Evolutionary conservation across 2,329 filamentous ascomycete species (phyloP).

Genomic region (Pseudonectria foliicola): DNA sequence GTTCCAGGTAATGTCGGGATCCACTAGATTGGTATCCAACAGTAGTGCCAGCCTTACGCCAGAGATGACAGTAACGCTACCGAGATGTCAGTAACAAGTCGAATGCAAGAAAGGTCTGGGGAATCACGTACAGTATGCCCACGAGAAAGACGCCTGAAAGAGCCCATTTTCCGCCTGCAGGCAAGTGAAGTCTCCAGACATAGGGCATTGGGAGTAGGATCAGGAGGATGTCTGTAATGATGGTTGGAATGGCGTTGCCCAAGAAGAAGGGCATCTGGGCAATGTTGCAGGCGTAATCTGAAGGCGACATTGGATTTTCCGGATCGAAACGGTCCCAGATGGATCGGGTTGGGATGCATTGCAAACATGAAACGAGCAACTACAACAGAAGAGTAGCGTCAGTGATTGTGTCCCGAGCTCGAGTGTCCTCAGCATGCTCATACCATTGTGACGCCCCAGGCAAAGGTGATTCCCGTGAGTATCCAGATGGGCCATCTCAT

Average conservation of each 20-base stretch:
- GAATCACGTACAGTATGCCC: too few species aligned
- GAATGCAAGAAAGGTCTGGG: too few species aligned
- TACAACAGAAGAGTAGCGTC: too few species aligned
- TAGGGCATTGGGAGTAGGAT: constrained; percentile 24
- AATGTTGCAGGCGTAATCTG: constrained; percentile 11
- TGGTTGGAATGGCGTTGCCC: constrained; percentile 21
- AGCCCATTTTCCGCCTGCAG: constrained; percentile 15
- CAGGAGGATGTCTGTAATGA: constrained; percentile 18
- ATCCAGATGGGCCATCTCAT: constrained; percentile 14
- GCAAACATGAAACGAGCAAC: too few species aligned
- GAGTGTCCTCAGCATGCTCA: background rate
- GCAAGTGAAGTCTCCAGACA: constrained; percentile 20
- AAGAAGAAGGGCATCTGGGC: constrained; percentile 19
- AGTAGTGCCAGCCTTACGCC: constrained; percentile 9
- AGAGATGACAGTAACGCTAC: too few species aligned
- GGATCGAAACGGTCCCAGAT: too few species aligned
- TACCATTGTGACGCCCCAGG: constrained; percentile 18
- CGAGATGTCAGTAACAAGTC: too few species aligned
- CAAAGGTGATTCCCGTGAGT: constrained; percentile 6
- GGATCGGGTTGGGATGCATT: too few species aligned
- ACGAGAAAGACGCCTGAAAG: constrained; percentile 17
- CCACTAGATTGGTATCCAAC: constrained; percentile 6
- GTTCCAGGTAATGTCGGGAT: constrained; percentile 21
- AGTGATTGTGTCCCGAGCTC: too few species aligned
- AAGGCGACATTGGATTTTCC: background rate